Evolutionary conservation across 2,329 filamentous ascomycete species (phyloP).

Genomic region (Paraphoma sp.): DNA sequence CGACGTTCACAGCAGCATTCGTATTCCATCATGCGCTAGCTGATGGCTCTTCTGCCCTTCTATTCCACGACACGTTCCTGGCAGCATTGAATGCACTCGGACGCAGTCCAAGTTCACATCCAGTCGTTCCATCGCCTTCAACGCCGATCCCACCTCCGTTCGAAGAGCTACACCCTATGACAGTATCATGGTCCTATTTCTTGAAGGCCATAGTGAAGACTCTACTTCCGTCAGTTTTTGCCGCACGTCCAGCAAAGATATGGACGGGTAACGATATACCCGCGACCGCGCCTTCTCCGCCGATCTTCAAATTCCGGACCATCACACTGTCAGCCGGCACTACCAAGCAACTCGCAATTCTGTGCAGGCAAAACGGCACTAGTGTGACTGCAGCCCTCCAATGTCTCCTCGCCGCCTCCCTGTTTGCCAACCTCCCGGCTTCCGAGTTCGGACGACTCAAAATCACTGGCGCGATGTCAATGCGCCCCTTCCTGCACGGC

Average conservation of each 20-base stretch:
- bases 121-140: constrained; percentile 17
- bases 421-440: constrained; percentile 43
- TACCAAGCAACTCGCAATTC: constrained; percentile 37
- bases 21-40: constrained; percentile 58
- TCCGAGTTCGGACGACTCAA: constrained; percentile 37
- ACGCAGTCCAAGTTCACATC: not conserved
- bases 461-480: constrained; percentile 47
- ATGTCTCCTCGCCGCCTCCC: constrained; percentile 46
- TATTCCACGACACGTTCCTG: constrained; percentile 54
- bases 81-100: constrained; percentile 34
- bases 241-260: constrained; percentile 21
- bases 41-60: constrained; percentile 54
- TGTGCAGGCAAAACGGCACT: constrained; percentile 47
- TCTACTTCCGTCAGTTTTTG: constrained; percentile 36
- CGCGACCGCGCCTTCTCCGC: constrained; percentile 11
- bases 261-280: constrained; percentile 29
- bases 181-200: constrained; percentile 47
- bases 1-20: constrained; percentile 53
- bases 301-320: constrained; percentile 35
- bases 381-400: constrained; percentile 53
- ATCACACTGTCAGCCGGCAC: constrained; percentile 39
- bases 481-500: constrained; percentile 43
- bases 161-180: constrained; percentile 50
- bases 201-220: constrained; percentile 41
- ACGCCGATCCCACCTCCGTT: constrained; percentile 48